Evolutionary conservation across 2,329 filamentous ascomycete species (phyloP).

Genomic region (Eutypella sp.): DNA sequence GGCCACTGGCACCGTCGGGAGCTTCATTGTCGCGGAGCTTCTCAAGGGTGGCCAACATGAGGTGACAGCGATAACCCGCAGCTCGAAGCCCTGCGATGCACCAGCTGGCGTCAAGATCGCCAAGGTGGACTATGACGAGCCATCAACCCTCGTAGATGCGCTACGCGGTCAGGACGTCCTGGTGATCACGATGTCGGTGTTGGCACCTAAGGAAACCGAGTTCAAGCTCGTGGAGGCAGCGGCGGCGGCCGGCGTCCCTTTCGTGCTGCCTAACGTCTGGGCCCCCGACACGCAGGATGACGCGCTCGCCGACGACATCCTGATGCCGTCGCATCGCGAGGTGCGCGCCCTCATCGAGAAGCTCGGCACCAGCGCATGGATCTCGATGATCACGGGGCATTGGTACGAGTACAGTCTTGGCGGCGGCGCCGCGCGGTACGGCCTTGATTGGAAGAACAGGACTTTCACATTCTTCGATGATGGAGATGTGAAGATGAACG

Average conservation of each 20-base stretch:
- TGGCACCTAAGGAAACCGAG: conserved; percentile 40
- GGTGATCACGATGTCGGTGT: conserved; percentile 46
- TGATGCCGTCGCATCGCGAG: conserved; percentile 18
- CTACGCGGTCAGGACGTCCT: conserved; percentile 23
- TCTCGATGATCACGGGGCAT: conserved; percentile 40
- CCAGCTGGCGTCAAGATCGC: conserved; percentile 28
- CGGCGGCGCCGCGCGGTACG: conserved; percentile 34
- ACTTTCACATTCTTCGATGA: conserved; percentile 47
- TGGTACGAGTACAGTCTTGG: conserved; percentile 52
- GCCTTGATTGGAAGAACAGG: conserved; percentile 43
- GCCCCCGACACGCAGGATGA: conserved; percentile 35
- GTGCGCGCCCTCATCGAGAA: conserved; percentile 34
- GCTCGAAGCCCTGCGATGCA: neutral
- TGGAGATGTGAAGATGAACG: conserved; percentile 51
- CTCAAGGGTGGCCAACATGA: neutral
- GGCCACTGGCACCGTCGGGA: neutral
- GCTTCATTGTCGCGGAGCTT: neutral
- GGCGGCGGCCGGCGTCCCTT: conserved; percentile 48
- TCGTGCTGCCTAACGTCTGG: conserved; percentile 28
- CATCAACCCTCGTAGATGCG: conserved; percentile 33
- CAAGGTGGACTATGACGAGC: conserved; percentile 37
- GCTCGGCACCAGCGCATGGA: conserved; percentile 36
- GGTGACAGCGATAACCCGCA: neutral
- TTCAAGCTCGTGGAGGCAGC: conserved; percentile 49
- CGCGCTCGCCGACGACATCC: conserved; percentile 27